phyloP scores from a whole-genome alignment of 2,329 filamentous ascomycete genomes.

The Diplodia sapinea region DNA sequence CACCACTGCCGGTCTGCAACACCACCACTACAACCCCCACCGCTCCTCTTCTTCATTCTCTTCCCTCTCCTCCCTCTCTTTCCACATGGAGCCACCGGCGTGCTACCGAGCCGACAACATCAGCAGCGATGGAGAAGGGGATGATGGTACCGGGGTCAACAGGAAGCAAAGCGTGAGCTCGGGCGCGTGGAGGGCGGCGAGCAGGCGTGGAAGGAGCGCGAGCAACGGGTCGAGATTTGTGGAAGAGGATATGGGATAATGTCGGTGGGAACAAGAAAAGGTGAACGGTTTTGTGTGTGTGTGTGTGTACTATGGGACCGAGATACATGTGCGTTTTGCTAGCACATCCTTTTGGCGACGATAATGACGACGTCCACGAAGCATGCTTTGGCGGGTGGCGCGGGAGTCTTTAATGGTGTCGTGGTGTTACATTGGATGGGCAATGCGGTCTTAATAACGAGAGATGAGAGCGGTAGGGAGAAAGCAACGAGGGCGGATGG shows the following conservation, averaged over 20 bases:
- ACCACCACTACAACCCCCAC: too few relatives aligned
- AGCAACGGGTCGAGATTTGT: neutral
- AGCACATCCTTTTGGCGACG: neutral
- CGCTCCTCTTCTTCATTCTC: neutral
- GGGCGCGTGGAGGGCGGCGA: neutral
- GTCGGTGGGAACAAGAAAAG: neutral
- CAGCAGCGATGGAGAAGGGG: neutral
- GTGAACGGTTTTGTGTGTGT: neutral
- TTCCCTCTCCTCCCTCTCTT: neutral
- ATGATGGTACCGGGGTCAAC: too few relatives aligned
- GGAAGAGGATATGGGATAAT: neutral
- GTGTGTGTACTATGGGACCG: neutral
- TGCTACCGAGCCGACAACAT: neutral
- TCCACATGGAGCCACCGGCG: neutral
- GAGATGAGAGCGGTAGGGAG: neutral
- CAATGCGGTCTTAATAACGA: neutral
- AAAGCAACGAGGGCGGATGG: neutral
- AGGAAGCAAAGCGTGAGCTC: neutral
- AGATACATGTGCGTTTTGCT: neutral
- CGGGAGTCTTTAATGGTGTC: neutral
- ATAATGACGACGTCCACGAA: neutral
- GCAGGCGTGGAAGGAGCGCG: neutral
- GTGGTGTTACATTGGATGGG: neutral
- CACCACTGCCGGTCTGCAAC: too few relatives aligned
- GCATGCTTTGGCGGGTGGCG: neutral